Base-by-base conservation (phyloP, 2,329 filamentous ascomycete species). In the Magnaporthiopsis rhizophila region DNA sequence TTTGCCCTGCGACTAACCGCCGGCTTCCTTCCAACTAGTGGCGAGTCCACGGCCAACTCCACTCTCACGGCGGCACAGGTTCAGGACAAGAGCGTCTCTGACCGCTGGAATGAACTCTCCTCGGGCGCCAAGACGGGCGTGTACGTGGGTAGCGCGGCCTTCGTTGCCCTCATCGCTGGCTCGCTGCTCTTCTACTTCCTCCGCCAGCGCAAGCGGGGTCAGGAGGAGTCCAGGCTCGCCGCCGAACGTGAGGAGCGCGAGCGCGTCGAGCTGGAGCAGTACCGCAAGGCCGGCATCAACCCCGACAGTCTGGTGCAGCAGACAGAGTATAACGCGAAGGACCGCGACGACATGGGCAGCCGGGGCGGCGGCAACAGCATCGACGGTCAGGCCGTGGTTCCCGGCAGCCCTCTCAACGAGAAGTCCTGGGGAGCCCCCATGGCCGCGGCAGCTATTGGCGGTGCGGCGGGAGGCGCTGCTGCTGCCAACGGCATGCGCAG, bases 31-130 rank as follows among this genome's bases (percentile, higher is more conserved):
- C 3, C 26, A 11, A 8, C 12, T 65, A 85, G 82, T 45, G 84
- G 83, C 64, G 86, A 87, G 73, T 88, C 85, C 1, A 86, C 82
- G 2, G 80, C 80, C 13, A 72, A 77, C 53, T 74, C 83, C 12
- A 76, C 72, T 8, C 74, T 87, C 68, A 72, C 75, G 65, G 71
- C 71, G 26, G 66, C 73, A 18, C 77, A 78, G 1, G 69, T 78
- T 18, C 26, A 24, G 8, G 77, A 66, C 64, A 60, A 80, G 70
- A 76, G 81, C 0, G 65, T 83, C 0, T 72, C 77, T 7, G 76
- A 87, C 30, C 86, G 85, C 69, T 88, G 82, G 78, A 74, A 79
- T 30, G 78, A 76, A 1, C 79, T 88, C 11, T 77, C 84, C 3
- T 66, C 75, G 1, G 73, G 72, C 9, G 75, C 82, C 67, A 86